phyloP scores from a whole-genome alignment of 1,284 basidiomycete genomes.

The Ceratobasidium papillatum region DNA sequence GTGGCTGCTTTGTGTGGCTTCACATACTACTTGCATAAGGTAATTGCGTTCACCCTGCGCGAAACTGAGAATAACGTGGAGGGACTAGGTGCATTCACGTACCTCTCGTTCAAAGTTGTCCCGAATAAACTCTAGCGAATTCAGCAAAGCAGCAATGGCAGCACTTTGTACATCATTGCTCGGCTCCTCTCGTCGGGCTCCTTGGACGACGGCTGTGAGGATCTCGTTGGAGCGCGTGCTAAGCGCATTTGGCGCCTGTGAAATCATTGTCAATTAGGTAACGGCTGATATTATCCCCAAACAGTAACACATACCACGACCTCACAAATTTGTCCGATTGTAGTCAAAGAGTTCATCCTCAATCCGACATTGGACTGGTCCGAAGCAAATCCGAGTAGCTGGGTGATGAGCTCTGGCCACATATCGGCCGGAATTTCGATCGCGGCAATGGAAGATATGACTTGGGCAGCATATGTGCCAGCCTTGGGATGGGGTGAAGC shows the following conservation, averaged over 20 bases:
- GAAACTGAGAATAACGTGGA: slow-evolving; percentile 31
- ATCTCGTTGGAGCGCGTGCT: slow-evolving; percentile 95
- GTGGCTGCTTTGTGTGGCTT: slow-evolving; percentile 89
- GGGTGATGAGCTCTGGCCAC: slow-evolving; percentile 91
- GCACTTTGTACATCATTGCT: slow-evolving; percentile 95
- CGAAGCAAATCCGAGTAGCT: slow-evolving; percentile 88
- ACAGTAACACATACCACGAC: slow-evolving; percentile 74
- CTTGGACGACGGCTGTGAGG: slow-evolving; percentile 97
- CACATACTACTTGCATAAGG: slow-evolving; percentile 99
- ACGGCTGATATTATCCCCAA: slow-evolving; percentile 19
- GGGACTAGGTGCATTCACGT: slow-evolving; percentile 46
- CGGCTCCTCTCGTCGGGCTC: slow-evolving; percentile 94
- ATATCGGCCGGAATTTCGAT: slow-evolving; percentile 89
- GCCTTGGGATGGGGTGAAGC: slow-evolving; percentile 77
- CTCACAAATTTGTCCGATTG: slow-evolving; percentile 98
- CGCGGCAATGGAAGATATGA: slow-evolving; percentile 91
- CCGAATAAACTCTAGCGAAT: slow-evolving; percentile 97
- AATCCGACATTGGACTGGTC: slow-evolving; percentile 79
- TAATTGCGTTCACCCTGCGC: slow-evolving; percentile 95
- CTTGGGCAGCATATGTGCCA: slow-evolving; percentile 90
- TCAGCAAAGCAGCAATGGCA: slow-evolving; percentile 91
- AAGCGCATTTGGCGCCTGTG: slow-evolving; percentile 89
- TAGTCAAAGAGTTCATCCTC: slow-evolving; percentile 89
- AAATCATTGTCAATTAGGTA: slow-evolving; percentile 43
- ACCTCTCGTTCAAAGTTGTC: slow-evolving; percentile 99